Percentiles rank a stretch among this genome's conserved stretches.
phyloP scores from a whole-genome alignment of 352 stramenopile species.

The Globisporangium cederbergense region DNA sequence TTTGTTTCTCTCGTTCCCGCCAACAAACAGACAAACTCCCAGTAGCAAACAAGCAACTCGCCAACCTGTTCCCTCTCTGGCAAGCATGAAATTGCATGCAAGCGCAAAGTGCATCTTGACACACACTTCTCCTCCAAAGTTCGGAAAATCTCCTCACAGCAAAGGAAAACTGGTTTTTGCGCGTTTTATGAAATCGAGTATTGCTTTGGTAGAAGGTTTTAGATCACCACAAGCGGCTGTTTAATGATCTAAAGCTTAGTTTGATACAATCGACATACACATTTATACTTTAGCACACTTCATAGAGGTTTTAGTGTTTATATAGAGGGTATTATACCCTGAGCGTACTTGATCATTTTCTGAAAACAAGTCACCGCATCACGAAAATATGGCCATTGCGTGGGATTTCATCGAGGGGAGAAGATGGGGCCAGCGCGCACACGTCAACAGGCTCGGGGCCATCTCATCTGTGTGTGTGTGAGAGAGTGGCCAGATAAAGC shows the following conservation, averaged over 20 bases:
- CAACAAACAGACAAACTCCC: background rate
- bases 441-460: background rate
- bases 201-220: background rate
- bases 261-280: background rate
- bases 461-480: background rate
- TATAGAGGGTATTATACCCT: background rate
- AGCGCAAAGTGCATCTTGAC: background rate
- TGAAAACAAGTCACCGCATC: background rate
- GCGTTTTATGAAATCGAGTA: background rate
- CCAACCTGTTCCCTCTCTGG: background rate
- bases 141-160: background rate
- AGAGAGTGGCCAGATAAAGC: background rate
- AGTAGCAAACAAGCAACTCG: no score
- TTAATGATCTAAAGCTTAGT: background rate
- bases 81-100: background rate
- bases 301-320: background rate
- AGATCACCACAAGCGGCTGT: no score
- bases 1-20: background rate
- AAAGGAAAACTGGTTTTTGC: background rate
- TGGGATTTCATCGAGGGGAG: background rate
- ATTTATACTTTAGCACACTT: background rate
- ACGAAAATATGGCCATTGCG: background rate
- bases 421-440: background rate
- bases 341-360: background rate
- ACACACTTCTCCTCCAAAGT: background rate